Percentiles rank a stretch among this genome's conserved stretches.
phyloP scores from a whole-genome alignment of 495 filamentous ascomycete species.

The Penicillium desertorum region DNA sequence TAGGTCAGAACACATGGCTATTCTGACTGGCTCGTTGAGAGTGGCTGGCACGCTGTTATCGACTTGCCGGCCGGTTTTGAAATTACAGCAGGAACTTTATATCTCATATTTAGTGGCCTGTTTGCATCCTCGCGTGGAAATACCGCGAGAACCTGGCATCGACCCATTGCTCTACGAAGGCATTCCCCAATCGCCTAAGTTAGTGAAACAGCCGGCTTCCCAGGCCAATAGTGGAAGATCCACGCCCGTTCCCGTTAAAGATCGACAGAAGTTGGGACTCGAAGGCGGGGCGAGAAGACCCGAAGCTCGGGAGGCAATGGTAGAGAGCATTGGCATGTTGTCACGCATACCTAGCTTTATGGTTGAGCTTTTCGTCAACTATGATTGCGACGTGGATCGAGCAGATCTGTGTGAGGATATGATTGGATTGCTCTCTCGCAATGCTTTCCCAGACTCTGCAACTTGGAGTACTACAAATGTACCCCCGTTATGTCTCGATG shows the following conservation, averaged over 20 bases:
- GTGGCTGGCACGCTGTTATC: constrained; percentile 88
- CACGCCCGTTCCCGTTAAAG: constrained; percentile 90
- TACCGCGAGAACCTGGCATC: constrained; percentile 86
- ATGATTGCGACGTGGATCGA: constrained; percentile 93
- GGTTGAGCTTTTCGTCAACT: constrained; percentile 95
- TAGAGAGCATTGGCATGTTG: constrained; percentile 90
- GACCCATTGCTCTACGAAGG: constrained; percentile 90
- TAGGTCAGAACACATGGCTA: constrained; percentile 90
- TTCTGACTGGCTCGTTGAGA: constrained; percentile 86
- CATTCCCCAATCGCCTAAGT: constrained; percentile 84
- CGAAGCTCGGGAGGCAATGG: constrained; percentile 96
- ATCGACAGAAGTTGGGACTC: constrained; percentile 87
- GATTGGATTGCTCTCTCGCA: constrained; percentile 86
- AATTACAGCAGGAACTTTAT: constrained; percentile 96
- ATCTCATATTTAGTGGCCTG: constrained; percentile 93
- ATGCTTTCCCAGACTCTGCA: constrained; percentile 94
- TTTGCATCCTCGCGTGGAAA: constrained; percentile 86
- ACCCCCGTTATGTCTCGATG: constrained; percentile 89
- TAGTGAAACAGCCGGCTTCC: constrained; percentile 78
- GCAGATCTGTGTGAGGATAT: constrained; percentile 93
- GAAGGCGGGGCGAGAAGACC: constrained; percentile 91
- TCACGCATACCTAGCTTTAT: constrained; percentile 91
- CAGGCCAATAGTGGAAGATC: constrained; percentile 77
- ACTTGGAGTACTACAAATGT: constrained; percentile 99
- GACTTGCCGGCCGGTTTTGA: constrained; percentile 88